Conservation (phyloP, 163 green algal species). For the Prototheca cutis region DNA sequence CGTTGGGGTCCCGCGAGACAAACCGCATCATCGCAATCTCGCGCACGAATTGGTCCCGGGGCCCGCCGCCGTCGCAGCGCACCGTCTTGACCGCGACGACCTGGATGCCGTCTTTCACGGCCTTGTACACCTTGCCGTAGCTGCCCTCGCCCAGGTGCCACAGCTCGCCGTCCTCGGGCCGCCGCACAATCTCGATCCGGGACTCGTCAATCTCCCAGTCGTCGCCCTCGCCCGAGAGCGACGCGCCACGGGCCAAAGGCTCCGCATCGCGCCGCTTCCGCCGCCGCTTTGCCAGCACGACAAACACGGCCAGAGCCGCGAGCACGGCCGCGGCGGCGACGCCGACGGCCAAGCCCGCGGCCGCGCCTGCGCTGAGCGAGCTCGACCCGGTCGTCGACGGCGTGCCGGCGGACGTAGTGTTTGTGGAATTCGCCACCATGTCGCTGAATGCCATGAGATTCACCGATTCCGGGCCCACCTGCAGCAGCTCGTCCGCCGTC, state of each 20-base stretch:
- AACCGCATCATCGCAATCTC: conserved; percentile 3
- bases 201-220: background rate
- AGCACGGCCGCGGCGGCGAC: background rate
- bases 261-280: background rate
- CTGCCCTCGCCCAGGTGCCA: conserved; percentile 4
- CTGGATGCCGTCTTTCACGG: background rate
- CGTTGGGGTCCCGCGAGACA: background rate
- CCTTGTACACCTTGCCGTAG: conserved; percentile 2
- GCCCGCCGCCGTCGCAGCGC: background rate
- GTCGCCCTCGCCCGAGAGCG: too few relatives aligned
- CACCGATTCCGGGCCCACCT: background rate
- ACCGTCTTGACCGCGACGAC: conserved; percentile 3
- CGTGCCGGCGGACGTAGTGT: background rate
- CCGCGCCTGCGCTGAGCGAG: background rate
- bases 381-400: background rate
- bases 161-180: conserved; percentile 10
- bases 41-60: conserved; percentile 1
- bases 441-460: background rate
- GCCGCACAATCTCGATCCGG: background rate
- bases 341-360: background rate
- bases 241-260: too few relatives aligned
- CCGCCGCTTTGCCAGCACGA: background rate
- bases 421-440: background rate
- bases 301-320: too few relatives aligned
- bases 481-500: conserved; percentile 8